Base-by-base conservation (phyloP, 768 basidiomycete species). In the Saitozyma sp. region DNA sequence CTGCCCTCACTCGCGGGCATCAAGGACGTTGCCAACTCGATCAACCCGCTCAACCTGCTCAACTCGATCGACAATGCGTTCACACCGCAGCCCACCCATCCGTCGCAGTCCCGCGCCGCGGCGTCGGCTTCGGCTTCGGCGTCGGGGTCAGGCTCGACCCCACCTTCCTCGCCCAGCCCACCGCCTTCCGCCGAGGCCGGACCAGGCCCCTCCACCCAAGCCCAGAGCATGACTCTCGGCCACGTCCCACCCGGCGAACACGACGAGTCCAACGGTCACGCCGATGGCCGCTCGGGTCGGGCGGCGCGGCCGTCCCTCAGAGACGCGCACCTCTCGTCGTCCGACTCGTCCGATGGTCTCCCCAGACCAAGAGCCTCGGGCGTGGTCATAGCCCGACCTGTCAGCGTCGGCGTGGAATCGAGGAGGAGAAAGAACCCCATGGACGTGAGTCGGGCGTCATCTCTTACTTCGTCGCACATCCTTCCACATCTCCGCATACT, bases 1-100 rank as follows among this genome's bases (percentile, higher is more conserved):
- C 50, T 72, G 17, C 65, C 65, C 52, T 61, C 62, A 17, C 58
- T 72, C 50, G 60, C 50, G 39, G 67, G 66, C 43, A 45, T 72
- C 41, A 68, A 67, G 57, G 58, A 50, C 40, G 54, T 66, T 8
- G 50, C 61, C 8, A 62, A 19, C 46, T 56, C 53, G 16, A 58
- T 68, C 48, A 68, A 68, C 56, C 70, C 70, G 10, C 63, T 71
- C 46, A 71, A 71, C 60, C 46, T 68, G 29, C 29, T 29, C 29
- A 29, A 29, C 29, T 29, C 29, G 29, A 29, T 29, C 29, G 29
- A 29, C 29, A 29, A 29, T 29, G 29, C 29, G 3, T 72, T 72
- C 61, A 10, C 49, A n/a, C 43, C 52, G 10, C 55, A 19, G 58
- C 60, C 43, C 42, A 64, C 29, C 5, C 29, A 61, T 49, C 29